These are phyloP conservation scores for Torulaspora pretoriensis DNA, from an alignment of 1,139 yeast genomes.

Conservation along the genomic window DNA sequence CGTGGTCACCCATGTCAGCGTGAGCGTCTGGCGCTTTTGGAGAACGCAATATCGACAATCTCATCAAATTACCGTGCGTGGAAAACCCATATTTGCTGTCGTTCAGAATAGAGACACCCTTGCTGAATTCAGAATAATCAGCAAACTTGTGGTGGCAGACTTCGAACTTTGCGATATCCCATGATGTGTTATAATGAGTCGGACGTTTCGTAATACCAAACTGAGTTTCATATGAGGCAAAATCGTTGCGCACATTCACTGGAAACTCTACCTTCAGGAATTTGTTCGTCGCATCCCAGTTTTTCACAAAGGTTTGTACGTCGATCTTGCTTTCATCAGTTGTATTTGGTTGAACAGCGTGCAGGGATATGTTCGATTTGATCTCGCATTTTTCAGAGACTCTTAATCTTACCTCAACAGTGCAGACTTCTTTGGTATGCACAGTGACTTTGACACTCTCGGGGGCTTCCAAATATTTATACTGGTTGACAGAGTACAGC, in stretches of 20 bases:
- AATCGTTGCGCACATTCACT: slow-evolving; percentile 69
- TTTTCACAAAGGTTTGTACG: slow-evolving; percentile 60
- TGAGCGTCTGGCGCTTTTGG: slow-evolving; percentile 88
- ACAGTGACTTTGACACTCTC: slow-evolving; percentile 49
- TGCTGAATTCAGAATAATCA: slow-evolving; percentile 78
- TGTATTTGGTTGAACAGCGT: slow-evolving; percentile 43
- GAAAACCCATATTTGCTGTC: slow-evolving; percentile 88
- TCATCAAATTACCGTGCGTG: slow-evolving; percentile 83
- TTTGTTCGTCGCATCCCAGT: slow-evolving; percentile 83
- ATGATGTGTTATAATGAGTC: slow-evolving; percentile 87
- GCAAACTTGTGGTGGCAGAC: slow-evolving; percentile 93
- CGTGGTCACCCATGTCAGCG: slow-evolving; percentile 91
- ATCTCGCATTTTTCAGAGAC: slow-evolving; percentile 46
- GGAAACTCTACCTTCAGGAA: slow-evolving; percentile 95
- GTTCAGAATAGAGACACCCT: slow-evolving; percentile 85
- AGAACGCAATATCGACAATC: slow-evolving; percentile 75
- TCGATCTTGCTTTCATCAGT: slow-evolving; percentile 41
- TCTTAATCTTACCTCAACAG: slow-evolving; percentile 48
- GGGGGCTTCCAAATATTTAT: slow-evolving; percentile 46
- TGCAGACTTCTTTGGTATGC: slow-evolving; percentile 55
- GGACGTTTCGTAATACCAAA: slow-evolving; percentile 89
- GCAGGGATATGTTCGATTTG: slow-evolving; percentile 66
- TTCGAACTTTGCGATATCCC: slow-evolving; percentile 97
- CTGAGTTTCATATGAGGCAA: slow-evolving; percentile 86
- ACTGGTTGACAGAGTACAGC: slow-evolving; percentile 71